These are phyloP conservation scores for Symmetrospora coprosmae DNA, from an alignment of 768 basidiomycete genomes.

Conservation along the genomic window DNA sequence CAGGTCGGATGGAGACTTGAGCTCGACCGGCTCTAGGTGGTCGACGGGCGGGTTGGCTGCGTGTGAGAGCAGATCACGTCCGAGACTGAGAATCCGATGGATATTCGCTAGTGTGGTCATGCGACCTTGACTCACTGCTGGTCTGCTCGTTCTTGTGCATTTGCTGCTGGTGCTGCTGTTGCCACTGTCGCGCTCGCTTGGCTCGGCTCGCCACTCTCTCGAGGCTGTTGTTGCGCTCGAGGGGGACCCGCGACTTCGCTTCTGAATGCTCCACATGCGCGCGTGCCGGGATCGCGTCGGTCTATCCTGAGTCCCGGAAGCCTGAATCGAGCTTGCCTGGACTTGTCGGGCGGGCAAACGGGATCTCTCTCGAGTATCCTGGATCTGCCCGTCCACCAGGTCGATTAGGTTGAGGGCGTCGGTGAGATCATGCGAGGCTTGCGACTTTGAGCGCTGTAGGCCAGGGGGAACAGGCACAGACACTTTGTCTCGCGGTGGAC, in stretches of 20 bases:
- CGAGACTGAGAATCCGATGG: too few species aligned
- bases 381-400: neutral
- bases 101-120: too few species aligned
- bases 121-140: too few species aligned
- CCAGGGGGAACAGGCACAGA: neutral
- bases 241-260: slow-evolving; percentile 2
- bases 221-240: neutral
- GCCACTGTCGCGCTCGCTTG: neutral
- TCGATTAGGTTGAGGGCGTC: neutral
- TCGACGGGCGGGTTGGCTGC: too few species aligned
- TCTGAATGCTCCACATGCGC: slow-evolving; percentile 1
- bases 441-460: neutral
- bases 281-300: neutral
- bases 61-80: too few species aligned
- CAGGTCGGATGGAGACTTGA: too few species aligned
- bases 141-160: too few species aligned
- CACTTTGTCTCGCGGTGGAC: neutral
- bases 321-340: too few species aligned
- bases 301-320: neutral
- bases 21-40: too few species aligned
- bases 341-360: too few species aligned
- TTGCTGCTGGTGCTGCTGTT: too few species aligned
- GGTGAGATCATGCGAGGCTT: slow-evolving; percentile 11
- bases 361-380: too few species aligned
- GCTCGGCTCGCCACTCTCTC: neutral